Base-by-base conservation (phyloP, 2,329 filamentous ascomycete species). In the Monilinia fructicola region DNA sequence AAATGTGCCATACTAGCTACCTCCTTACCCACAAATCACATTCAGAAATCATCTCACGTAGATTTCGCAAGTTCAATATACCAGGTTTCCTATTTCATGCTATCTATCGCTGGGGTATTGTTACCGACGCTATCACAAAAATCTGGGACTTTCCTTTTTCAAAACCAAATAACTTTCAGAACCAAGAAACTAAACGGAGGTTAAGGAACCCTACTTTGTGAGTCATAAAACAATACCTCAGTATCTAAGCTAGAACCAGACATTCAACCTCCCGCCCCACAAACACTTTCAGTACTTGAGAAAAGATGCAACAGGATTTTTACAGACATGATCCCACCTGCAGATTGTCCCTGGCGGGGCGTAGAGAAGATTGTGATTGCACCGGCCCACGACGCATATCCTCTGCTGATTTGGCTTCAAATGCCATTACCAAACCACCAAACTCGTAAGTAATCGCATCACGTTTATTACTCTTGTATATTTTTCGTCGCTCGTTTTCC, bases 351-450 rank as follows among this genome's bases (percentile, higher is more conserved):
- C 7, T 10, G 4, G 14, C 14, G 18, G 16, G 10, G 7, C 18
- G 5, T n/a, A 26, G 10, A 1, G 26, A 31, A 59, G 40, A 46
- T 7, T 14, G 18, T 10, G 16, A 7, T 42, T 26, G 18, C 31
- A 53, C 52, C 5, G 55, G 56, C 16, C 56, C 56, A 9, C 56
- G 42, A 6, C 58, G 44, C 21, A 60, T 38, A 12, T 60, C 44
- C 2, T 60, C 28, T 16, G 28, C 44, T 14, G 44, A 60, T 3
- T 4, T 21, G 23, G 31, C 10, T 5, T 11, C 10, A 35, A 35
- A 35, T 31, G 18, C 44, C 58, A 60, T 60, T 0, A 60, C 58
- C 31, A 10, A 23, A 23, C 58, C 58, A 7, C 58, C 58, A 50
- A 38, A 60, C n/a, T 50, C 44, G 21, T 60, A 50, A 18, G 38